Evolutionary conservation across 768 basidiomycete genomes (phyloP).

Genomic region (Mycena maculata): DNA sequence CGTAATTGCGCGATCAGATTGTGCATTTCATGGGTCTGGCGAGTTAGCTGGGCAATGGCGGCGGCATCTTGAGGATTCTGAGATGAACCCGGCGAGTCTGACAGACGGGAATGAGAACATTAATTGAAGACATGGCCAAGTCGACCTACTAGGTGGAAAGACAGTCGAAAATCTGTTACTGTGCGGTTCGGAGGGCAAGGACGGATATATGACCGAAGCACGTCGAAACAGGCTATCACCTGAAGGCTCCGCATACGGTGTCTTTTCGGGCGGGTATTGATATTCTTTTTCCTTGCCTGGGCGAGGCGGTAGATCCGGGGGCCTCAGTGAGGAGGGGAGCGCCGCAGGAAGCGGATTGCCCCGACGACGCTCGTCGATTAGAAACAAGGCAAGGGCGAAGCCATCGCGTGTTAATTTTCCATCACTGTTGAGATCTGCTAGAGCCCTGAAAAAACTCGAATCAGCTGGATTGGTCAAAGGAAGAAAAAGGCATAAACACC

Average conservation of each 20-base stretch:
- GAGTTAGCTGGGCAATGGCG: conserved; percentile 14
- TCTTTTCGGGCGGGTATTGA: conserved; percentile 2
- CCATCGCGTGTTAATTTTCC: conserved; percentile 60
- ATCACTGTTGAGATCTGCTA: conserved; percentile 59
- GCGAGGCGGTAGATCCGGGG: background rate
- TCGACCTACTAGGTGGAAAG: conserved; percentile 1
- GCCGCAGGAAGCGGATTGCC: conserved; percentile 51
- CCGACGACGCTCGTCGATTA: conserved; percentile 60
- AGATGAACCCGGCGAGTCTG: background rate
- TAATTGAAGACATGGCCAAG: background rate
- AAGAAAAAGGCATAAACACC: conserved; percentile 44
- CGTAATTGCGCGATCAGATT: conserved; percentile 22
- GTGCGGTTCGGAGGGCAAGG: conserved; percentile 15
- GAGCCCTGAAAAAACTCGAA: conserved; percentile 50
- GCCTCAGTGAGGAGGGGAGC: conserved; percentile 23
- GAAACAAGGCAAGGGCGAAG: conserved; percentile 64
- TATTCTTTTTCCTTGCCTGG: background rate
- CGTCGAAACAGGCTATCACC: conserved; percentile 10
- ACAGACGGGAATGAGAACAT: background rate
- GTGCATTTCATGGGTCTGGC: conserved; percentile 24
- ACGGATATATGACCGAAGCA: conserved; percentile 19
- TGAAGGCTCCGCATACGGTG: background rate
- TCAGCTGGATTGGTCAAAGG: background rate
- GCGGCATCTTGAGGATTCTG: background rate
- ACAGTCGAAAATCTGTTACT: conserved; percentile 24